Conservation (phyloP, 2,329 filamentous ascomycete genomes). For the Zasmidium cellare region DNA sequence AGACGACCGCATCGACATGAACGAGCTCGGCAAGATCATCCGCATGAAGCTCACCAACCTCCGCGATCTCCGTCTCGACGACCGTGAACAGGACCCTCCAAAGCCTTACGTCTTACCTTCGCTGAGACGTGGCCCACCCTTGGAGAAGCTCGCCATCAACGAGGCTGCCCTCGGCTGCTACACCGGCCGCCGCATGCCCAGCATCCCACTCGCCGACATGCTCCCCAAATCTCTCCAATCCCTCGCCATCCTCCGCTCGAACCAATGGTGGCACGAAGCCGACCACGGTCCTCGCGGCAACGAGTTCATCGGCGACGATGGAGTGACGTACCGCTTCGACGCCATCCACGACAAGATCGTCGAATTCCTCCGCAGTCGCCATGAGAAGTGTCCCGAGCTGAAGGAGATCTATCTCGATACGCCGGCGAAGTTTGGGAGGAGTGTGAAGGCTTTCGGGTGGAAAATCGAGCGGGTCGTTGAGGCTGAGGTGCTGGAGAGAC, state of each 20-base stretch:
- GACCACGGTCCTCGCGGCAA: neutral
- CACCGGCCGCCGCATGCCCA: neutral
- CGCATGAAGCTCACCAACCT: neutral
- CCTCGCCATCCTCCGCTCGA: neutral
- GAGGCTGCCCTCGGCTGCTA: neutral
- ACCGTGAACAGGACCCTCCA: neutral
- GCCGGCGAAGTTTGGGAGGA: neutral
- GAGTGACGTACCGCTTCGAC: neutral
- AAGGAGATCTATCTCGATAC: constrained; percentile 3
- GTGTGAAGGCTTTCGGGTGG: constrained; percentile 6
- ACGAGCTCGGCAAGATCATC: neutral
- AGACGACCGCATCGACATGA: neutral
- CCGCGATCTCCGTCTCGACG: neutral
- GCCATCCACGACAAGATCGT: constrained; percentile 6
- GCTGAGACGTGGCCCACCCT: neutral
- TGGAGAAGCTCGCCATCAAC: constrained; percentile 2
- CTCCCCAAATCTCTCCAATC: neutral
- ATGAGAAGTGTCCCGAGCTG: neutral
- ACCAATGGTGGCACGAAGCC: constrained; percentile 1
- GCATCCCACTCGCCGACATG: neutral
- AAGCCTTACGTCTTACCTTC: neutral
- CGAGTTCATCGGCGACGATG: neutral
- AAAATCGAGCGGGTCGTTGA: constrained; percentile 2
- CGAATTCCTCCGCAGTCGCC: neutral
- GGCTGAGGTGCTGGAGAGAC: neutral